phyloP scores from a whole-genome alignment of 768 basidiomycete genomes.

The Cystobasidium onofrii region DNA sequence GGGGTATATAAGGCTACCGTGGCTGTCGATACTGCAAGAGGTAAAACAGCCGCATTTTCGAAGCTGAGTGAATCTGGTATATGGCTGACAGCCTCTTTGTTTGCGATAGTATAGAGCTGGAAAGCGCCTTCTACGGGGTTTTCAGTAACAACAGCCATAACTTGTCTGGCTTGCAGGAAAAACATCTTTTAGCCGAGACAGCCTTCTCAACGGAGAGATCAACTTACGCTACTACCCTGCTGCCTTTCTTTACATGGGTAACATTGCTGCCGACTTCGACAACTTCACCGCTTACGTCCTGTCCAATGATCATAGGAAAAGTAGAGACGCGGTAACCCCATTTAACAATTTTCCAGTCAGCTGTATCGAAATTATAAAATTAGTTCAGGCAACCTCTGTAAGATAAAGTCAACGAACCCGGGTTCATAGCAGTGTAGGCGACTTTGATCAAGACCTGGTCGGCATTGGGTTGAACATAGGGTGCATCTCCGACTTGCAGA shows the following conservation, averaged over 20 bases:
- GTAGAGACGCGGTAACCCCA: conserved; percentile 7
- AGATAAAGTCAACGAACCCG: neutral
- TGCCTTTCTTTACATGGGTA: conserved; percentile 51
- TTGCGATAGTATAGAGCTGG: conserved; percentile 51
- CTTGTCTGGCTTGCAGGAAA: conserved; percentile 4
- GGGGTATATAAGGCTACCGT: conserved; percentile 52
- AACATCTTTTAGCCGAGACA: neutral
- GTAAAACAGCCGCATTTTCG: conserved; percentile 52
- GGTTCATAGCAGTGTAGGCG: conserved; percentile 24
- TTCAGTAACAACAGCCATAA: neutral
- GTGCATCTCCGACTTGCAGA: conserved; percentile 21
- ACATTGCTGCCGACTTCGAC: conserved; percentile 54
- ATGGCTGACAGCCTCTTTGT: conserved; percentile 48
- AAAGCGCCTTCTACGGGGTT: conserved; percentile 31
- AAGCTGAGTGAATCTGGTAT: conserved; percentile 52
- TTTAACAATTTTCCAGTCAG: conserved; percentile 31
- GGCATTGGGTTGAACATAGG: neutral
- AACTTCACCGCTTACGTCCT: conserved; percentile 54
- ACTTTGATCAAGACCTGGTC: conserved; percentile 26
- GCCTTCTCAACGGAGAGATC: neutral
- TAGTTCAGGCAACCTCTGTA: no score
- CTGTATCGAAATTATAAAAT: no score
- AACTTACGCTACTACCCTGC: conserved; percentile 47
- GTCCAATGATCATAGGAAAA: conserved; percentile 52
- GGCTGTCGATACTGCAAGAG: conserved; percentile 52